Percentiles rank a stretch among this genome's conserved stretches.
phyloP scores from a whole-genome alignment of 345 rosid genomes.

The Rhodamnia argentea region DNA sequence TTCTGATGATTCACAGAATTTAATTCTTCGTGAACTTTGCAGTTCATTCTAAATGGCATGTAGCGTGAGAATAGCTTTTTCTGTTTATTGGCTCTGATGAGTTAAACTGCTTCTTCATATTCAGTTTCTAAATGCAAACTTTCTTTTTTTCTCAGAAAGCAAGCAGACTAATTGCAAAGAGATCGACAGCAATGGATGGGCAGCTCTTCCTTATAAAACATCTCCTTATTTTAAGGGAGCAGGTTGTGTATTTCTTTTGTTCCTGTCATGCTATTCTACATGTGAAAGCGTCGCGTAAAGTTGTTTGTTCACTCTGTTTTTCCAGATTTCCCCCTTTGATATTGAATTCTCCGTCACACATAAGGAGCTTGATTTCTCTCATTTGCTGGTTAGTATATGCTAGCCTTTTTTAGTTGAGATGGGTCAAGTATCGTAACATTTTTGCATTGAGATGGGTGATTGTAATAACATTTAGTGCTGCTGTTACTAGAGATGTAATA shows the following conservation, averaged over 20 bases:
- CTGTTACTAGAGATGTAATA: background rate
- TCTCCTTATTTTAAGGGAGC: slow-evolving; percentile 88
- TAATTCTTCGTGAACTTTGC: background rate
- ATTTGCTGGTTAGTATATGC: slow-evolving; percentile 71
- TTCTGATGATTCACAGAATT: background rate
- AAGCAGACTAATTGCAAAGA: slow-evolving; percentile 72
- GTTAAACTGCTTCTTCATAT: background rate
- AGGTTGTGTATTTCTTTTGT: slow-evolving; percentile 36
- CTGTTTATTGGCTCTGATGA: background rate
- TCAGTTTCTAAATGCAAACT: background rate
- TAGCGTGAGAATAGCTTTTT: background rate
- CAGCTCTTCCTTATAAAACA: slow-evolving; percentile 95
- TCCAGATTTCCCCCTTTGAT: slow-evolving; percentile 94
- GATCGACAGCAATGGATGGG: slow-evolving; percentile 79
- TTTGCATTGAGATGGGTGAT: background rate
- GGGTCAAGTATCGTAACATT: background rate
- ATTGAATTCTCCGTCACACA: slow-evolving; percentile 90
- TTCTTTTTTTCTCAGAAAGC: slow-evolving; percentile 55
- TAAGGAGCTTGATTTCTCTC: slow-evolving; percentile 99
- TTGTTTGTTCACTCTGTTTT: slow-evolving; percentile 2
- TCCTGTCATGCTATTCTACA: slow-evolving; percentile 2
- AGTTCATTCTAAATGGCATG: background rate
- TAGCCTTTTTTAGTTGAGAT: background rate
- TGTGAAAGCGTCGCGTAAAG: background rate
- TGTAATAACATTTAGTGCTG: background rate